A percentile compares a stretch with the other conserved stretches of the same genome.
These are phyloP conservation scores for Podospora bellae-mahoneyi DNA, from an alignment of 495 filamentous ascomycete genomes.

Conservation along the genomic window DNA sequence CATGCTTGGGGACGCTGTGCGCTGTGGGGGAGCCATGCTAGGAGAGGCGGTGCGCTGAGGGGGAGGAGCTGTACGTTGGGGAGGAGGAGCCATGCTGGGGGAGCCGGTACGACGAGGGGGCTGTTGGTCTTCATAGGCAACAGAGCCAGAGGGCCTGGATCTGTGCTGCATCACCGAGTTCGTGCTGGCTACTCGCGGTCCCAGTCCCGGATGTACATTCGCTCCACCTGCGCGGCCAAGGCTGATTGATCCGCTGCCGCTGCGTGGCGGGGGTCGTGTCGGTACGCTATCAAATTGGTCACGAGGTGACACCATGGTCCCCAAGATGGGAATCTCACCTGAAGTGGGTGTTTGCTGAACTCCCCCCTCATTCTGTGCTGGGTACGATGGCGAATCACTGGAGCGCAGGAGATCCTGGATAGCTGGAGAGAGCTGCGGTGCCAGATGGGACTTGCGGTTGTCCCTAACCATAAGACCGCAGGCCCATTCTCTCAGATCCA, in stretches of 20 bases:
- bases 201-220: constrained; percentile 49
- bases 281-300: constrained; percentile 39
- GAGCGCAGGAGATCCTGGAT: constrained; percentile 57
- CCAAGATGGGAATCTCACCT: constrained; percentile 64
- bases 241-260: constrained; percentile 40
- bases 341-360: constrained; percentile 56
- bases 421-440: constrained; percentile 59
- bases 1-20: neutral
- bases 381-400: constrained; percentile 47
- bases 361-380: constrained; percentile 34
- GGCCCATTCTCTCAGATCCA: constrained; percentile 86
- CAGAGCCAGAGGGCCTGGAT: constrained; percentile 1
- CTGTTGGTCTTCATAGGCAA: constrained; percentile 3
- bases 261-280: constrained; percentile 39
- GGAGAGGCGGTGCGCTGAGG: neutral
- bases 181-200: constrained; percentile 45
- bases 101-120: constrained; percentile 6
- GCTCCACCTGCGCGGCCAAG: constrained; percentile 43
- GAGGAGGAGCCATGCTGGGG: constrained; percentile 7
- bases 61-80: constrained; percentile 7
- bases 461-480: constrained; percentile 84
- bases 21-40: neutral
- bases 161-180: constrained; percentile 20
- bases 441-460: constrained; percentile 88
- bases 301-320: constrained; percentile 41